These are phyloP conservation scores for Thoreauomyces humboldtii DNA, from an alignment of 192 early-diverging fungal genomes.

Conservation along the genomic window DNA sequence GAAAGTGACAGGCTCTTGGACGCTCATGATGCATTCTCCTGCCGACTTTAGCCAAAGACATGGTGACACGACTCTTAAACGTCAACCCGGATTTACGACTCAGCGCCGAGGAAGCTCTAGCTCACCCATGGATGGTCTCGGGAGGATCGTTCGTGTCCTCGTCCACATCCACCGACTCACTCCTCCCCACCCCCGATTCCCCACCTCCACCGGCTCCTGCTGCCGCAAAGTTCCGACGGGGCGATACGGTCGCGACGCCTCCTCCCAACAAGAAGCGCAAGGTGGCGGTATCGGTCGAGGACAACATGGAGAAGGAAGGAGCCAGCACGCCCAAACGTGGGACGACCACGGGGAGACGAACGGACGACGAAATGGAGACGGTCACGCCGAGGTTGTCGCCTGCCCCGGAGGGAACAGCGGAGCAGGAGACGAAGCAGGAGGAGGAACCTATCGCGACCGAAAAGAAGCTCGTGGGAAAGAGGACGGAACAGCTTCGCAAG, in stretches of 20 bases:
- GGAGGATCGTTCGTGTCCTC: too few species aligned
- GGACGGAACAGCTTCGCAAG: neutral
- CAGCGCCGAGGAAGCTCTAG: conserved; percentile 70
- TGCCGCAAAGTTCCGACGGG: neutral
- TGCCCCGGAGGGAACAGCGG: too few species aligned
- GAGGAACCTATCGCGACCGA: neutral
- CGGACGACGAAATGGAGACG: neutral
- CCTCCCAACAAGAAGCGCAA: neutral
- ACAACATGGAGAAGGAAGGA: neutral
- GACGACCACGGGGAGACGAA: neutral
- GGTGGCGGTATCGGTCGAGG: too few species aligned
- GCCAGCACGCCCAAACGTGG: neutral
- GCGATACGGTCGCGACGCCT: neutral
- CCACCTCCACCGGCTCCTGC: too few species aligned
- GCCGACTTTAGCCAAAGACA: conserved; percentile 22
- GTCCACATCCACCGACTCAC: too few species aligned
- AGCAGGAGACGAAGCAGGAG: neutral
- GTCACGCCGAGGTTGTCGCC: too few species aligned
- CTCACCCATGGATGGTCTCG: conserved; percentile 56
- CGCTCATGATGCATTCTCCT: neutral
- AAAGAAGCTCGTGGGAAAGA: neutral
- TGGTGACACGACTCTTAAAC: conserved; percentile 46
- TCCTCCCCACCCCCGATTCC: too few species aligned
- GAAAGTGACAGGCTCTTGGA: neutral
- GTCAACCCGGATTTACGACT: conserved; percentile 65